Percentiles rank a stretch among this genome's conserved stretches.
Conservation (phyloP, 768 basidiomycete species). For the Astraeus odoratus region DNA sequence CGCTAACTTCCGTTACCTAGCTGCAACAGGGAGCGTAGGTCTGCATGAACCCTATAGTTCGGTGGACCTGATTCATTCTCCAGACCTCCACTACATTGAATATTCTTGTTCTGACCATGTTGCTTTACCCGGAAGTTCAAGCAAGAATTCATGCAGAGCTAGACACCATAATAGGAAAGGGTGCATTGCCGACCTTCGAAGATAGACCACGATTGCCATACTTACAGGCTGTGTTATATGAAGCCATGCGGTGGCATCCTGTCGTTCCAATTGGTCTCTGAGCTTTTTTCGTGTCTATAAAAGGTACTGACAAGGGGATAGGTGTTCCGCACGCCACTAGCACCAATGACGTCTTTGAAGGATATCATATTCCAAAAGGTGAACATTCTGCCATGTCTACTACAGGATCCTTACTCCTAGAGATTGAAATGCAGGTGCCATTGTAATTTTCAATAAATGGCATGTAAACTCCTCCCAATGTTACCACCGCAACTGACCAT, state of each 20-base stretch:
- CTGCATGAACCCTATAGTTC: too few species aligned
- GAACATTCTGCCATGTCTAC: not conserved
- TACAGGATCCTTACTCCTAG: not conserved
- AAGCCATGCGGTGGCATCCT: constrained; percentile 18
- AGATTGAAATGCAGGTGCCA: not conserved
- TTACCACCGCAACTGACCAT: not conserved
- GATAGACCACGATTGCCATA: constrained; percentile 21
- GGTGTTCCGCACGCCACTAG: not conserved
- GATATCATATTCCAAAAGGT: constrained; percentile 19
- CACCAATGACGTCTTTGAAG: constrained; percentile 12
- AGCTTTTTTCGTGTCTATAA: not conserved
- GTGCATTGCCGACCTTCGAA: constrained; percentile 18
- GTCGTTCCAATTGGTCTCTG: constrained; percentile 5
- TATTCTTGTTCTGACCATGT: constrained; percentile 21
- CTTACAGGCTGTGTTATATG: constrained; percentile 18
- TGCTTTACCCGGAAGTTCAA: constrained; percentile 21
- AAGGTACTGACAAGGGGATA: not conserved
- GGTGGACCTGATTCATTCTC: not conserved
- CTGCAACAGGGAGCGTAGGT: not conserved
- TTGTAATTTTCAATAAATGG: not conserved
- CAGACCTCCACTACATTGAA: constrained; percentile 11
- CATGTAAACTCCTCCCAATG: not conserved
- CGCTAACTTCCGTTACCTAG: not conserved
- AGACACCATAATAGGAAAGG: constrained; percentile 15
- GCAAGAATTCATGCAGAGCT: constrained; percentile 20